Evolutionary conservation across 208 protist genomes (phyloP).

Genomic region (Herpetomonas tarakana): DNA sequence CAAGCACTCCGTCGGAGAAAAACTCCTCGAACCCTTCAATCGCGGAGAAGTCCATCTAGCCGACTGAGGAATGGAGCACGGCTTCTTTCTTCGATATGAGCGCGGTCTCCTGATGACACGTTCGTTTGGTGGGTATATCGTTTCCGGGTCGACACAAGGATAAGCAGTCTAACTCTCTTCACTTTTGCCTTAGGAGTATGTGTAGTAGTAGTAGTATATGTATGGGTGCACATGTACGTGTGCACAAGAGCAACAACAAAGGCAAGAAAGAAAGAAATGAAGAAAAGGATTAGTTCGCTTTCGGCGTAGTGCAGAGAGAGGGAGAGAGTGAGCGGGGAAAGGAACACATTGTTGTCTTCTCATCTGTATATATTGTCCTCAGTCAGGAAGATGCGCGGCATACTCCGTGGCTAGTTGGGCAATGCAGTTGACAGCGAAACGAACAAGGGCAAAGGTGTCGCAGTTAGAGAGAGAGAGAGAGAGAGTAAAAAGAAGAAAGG

Average conservation of each 20-base stretch:
- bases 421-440: not conserved
- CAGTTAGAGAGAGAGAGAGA: too few relatives aligned
- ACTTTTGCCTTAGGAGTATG: not conserved
- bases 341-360: too few relatives aligned
- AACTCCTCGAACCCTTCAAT: slow-evolving; percentile 38
- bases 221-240: not conserved
- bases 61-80: not conserved
- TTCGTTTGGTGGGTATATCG: slow-evolving; percentile 1
- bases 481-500: too few relatives aligned
- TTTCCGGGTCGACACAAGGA: too few relatives aligned
- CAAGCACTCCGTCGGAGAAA: slow-evolving; percentile 34
- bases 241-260: slow-evolving; percentile 1
- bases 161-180: too few relatives aligned
- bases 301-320: too few relatives aligned
- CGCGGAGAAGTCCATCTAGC: slow-evolving; percentile 25
- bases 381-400: too few relatives aligned
- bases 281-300: too few relatives aligned
- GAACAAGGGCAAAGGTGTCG: not conserved
- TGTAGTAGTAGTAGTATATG: not conserved
- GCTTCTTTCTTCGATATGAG: not conserved
- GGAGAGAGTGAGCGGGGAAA: too few relatives aligned
- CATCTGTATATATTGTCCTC: too few relatives aligned
- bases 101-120: not conserved
- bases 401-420: too few relatives aligned
- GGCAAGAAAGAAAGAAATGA: not conserved